Percentiles rank a stretch among this genome's conserved stretches.
Evolutionary conservation across 371 early-diverging fungal genomes (phyloP).

Genomic region (Apophysomyces sp.): DNA sequence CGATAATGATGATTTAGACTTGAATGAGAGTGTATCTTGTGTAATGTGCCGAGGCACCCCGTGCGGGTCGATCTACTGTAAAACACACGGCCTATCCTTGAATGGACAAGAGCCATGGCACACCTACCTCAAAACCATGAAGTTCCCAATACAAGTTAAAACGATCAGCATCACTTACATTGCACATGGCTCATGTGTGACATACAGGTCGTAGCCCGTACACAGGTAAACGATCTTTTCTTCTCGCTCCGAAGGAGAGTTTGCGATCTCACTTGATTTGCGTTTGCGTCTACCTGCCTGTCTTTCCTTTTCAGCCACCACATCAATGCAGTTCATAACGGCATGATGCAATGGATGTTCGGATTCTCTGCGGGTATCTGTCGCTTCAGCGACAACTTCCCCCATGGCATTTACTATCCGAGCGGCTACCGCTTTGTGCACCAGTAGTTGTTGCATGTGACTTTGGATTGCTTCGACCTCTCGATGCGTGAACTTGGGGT

Average conservation of each 20-base stretch:
- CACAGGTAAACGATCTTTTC: slow-evolving; percentile 51
- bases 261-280: slow-evolving; percentile 16
- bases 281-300: slow-evolving; percentile 27
- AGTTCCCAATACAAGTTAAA: not conserved
- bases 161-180: slow-evolving; percentile 42
- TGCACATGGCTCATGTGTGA: slow-evolving; percentile 68
- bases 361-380: slow-evolving; percentile 44
- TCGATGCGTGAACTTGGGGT: slow-evolving; percentile 43
- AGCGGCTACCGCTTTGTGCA: slow-evolving; percentile 23
- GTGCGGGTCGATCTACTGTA: slow-evolving; percentile 59
- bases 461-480: slow-evolving; percentile 36
- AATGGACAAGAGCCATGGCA: slow-evolving; percentile 80
- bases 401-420: slow-evolving; percentile 49
- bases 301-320: slow-evolving; percentile 36
- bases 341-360: slow-evolving; percentile 61
- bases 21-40: slow-evolving; percentile 71
- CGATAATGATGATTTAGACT: slow-evolving; percentile 71
- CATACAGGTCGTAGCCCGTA: slow-evolving; percentile 60
- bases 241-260: not conserved
- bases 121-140: slow-evolving; percentile 49
- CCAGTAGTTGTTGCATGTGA: slow-evolving; percentile 35
- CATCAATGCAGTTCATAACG: slow-evolving; percentile 60
- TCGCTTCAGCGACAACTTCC: slow-evolving; percentile 38
- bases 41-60: slow-evolving; percentile 68
- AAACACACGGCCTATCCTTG: slow-evolving; percentile 74